Base-by-base conservation (phyloP, 768 basidiomycete genomes). In the Tricholoma matsutake region DNA sequence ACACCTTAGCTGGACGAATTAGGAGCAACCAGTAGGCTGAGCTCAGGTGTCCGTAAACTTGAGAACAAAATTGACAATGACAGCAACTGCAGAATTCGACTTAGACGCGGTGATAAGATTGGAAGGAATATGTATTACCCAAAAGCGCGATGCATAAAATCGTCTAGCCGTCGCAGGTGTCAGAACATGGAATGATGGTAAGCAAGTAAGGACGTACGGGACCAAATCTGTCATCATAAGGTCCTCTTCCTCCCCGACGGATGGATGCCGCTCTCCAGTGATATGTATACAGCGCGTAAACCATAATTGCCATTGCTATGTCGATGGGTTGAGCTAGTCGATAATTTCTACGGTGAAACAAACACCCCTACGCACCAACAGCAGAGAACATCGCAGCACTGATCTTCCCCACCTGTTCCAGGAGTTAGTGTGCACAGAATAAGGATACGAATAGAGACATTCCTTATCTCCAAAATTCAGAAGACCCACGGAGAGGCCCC, bases 391-490 rank as follows among this genome's bases (percentile, higher is more conserved):
- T 89, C 10, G 88, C 95, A 18, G 96, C 96, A 67, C 92, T 94
- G 61, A 98, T 96, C 78, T 89, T 95, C 49, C 96, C 94, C 61
- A 98, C 88, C 93, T 93, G 53, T 13, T 32, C 51, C 32, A 57
- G 32, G 57, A n/a, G 32, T 54, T 13, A 57, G 29, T 18, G 54
- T 49, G 41, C 35, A 16, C 16, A 45, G 34, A 7, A 20, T 45
- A 56, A 18, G 49, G 14, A 20, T 14, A 37, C 45, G 61, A 55
- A 64, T 56, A 31, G n/a, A 25, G 55, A 69, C 79, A 61, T 61
- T 89, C 94, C 78, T 92, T 92, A 74, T 98, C 97, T 62, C 97
- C 97, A 79, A 99, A 99, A 76, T 99, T 99, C 68, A 99, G 81
- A 60, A 99, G 77, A 10, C 97, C 97, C 13, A 98, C 95, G 1